Percentiles rank a stretch among this genome's conserved stretches.
Conservation (phyloP, 495 filamentous ascomycete genomes). For the Talaromyces liani region DNA sequence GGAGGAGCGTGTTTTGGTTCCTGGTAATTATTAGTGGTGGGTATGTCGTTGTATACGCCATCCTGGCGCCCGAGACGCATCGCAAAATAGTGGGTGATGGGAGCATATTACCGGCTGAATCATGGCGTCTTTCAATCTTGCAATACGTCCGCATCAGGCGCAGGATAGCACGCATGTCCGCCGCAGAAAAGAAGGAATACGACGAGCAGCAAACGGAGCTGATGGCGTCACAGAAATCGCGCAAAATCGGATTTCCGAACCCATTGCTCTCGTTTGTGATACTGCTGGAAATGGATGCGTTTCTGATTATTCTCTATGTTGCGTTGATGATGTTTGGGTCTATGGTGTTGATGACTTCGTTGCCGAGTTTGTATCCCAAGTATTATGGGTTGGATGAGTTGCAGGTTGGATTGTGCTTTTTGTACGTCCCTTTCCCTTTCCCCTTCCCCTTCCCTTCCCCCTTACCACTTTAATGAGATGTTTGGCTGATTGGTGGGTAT, state of each 20-base stretch:
- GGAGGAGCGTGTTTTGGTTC: slow-evolving; percentile 40
- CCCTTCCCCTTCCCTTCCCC: no score
- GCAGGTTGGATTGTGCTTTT: slow-evolving; percentile 50
- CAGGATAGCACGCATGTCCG: slow-evolving; percentile 12
- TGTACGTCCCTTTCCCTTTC: slow-evolving; percentile 12
- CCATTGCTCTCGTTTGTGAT: slow-evolving; percentile 55
- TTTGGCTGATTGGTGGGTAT: slow-evolving; percentile 3
- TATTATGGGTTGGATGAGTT: slow-evolving; percentile 63
- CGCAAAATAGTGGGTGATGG: slow-evolving; percentile 69
- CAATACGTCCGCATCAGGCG: slow-evolving; percentile 25
- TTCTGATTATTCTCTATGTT: slow-evolving; percentile 48
- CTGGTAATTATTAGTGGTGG: slow-evolving; percentile 25
- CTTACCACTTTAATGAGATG: no score
- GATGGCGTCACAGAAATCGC: slow-evolving; percentile 3
- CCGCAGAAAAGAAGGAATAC: slow-evolving; percentile 17
- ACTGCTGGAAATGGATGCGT: slow-evolving; percentile 57
- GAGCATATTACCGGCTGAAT: slow-evolving; percentile 17
- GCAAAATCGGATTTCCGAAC: slow-evolving; percentile 56
- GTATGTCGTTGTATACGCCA: slow-evolving; percentile 31
- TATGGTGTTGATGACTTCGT: slow-evolving; percentile 37
- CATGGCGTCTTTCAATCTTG: slow-evolving; percentile 32
- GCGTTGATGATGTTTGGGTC: slow-evolving; percentile 48
- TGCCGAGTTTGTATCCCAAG: slow-evolving; percentile 51
- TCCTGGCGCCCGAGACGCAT: slow-evolving; percentile 60
- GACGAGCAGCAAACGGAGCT: slow-evolving; percentile 14